Evolutionary conservation across 176 grass and related monocot species (phyloP), one percentile per base, ranked within the genome.

Genomic region (Elymus sibiricus): DNA sequence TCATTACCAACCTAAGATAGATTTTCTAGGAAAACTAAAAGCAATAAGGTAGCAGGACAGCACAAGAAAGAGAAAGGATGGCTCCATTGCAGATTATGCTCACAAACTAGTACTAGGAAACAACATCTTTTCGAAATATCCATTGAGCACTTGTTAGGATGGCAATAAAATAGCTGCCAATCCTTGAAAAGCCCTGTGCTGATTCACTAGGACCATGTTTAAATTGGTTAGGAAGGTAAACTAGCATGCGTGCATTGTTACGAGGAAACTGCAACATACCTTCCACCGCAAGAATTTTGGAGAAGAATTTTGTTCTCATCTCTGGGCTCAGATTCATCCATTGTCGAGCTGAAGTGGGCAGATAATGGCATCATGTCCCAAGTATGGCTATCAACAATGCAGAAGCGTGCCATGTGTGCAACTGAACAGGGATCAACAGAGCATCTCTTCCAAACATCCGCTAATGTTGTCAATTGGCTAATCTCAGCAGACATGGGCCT

Each of bases 311-410:
- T 78, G 28, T 88, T 86, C 67, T 84, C 88, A 81, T 92, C 86
- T 83, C 74, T 93, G 74, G 17, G 26, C 78, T 92, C 86, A 65
- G 78, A 77, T 79, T 84, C 83, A 56, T 87, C 82, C 0, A 68
- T 74, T 2, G 90, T 94, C 37, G 91, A 86, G 47, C 61, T 83
- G 51, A 94, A 98, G 32, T 87, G 80, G 64, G 59, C 51, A 73
- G 95, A 98, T 63, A 98, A 81, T 3, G 95, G 93, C 68, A 98
- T 95, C 83, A 95, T 87, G 76, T 98, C 86, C 93, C 95, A 98
- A 44, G 87, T 90, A 82, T 98, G 93, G 90, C 93, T 98, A 82
- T 98, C 95, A 40, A 92, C 90, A 74, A 98, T 95, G 86, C 95
- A 98, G 87, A 92, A 95, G 21, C 81, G 62, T 38, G 93, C 93